Evolutionary conservation across 225 moss, liverwort and hornwort genomes (phyloP).

Genomic region (Straminergon stramineum): DNA sequence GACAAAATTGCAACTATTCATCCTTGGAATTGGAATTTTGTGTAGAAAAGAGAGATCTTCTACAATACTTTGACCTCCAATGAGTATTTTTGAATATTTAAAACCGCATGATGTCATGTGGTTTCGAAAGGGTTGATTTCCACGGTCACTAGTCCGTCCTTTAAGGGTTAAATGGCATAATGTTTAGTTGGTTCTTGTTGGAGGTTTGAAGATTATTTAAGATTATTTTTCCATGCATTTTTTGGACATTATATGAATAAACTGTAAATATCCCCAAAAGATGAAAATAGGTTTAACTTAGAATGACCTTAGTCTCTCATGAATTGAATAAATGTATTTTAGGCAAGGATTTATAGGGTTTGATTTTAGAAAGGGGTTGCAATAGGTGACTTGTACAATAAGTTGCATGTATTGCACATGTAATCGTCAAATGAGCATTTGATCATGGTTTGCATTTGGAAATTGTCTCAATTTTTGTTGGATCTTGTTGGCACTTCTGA

Average conservation of each 20-base stretch:
- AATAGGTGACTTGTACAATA: neutral
- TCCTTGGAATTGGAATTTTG: too few species aligned
- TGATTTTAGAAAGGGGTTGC: rapidly evolving
- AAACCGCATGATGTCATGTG: too few species aligned
- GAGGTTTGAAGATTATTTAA: too few species aligned
- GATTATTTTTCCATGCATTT: neutral
- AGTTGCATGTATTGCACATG: rapidly evolving
- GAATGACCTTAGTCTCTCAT: neutral
- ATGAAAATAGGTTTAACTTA: neutral
- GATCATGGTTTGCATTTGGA: neutral
- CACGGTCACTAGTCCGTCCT: too few species aligned
- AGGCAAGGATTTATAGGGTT: neutral
- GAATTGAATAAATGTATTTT: neutral
- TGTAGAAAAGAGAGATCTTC: too few species aligned
- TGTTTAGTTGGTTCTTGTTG: neutral
- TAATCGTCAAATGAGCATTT: neutral
- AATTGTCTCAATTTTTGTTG: neutral
- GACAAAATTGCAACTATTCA: too few species aligned
- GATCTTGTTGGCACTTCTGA: neutral
- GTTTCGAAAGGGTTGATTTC: too few species aligned
- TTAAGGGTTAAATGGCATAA: neutral
- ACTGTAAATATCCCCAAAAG: neutral
- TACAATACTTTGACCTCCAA: too few species aligned
- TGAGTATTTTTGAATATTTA: too few species aligned
- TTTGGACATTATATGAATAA: neutral